Conservation (phyloP, 306 rosid genomes). For the Prunus padus region DNA sequence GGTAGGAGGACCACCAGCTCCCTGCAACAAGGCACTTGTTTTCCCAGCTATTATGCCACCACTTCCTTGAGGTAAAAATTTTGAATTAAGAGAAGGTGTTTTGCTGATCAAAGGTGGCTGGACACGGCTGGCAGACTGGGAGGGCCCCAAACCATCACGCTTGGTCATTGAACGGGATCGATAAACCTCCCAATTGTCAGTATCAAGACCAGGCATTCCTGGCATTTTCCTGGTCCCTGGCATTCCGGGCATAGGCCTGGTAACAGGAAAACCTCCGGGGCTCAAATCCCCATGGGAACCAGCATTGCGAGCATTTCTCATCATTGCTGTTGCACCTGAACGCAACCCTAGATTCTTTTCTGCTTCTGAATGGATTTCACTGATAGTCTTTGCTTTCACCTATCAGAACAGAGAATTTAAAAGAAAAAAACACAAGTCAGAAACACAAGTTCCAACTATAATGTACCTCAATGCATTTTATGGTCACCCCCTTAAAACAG, state of each 20-base stretch:
- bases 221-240: constrained; percentile 40
- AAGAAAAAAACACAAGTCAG: not conserved
- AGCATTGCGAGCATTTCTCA: constrained; percentile 38
- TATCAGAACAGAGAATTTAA: constrained; percentile 19
- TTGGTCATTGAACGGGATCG: constrained; percentile 29
- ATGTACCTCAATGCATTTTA: not conserved
- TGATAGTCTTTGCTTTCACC: constrained; percentile 48
- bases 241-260: constrained; percentile 41
- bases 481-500: not conserved
- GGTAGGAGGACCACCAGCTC: constrained; percentile 23
- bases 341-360: constrained; percentile 46
- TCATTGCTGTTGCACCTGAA: constrained; percentile 36
- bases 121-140: constrained; percentile 16
- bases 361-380: constrained; percentile 47
- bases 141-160: constrained; percentile 15
- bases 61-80: constrained; percentile 42
- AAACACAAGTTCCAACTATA: not conserved
- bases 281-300: constrained; percentile 25
- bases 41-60: constrained; percentile 35
- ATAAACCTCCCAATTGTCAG: constrained; percentile 37
- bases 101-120: constrained; percentile 29
- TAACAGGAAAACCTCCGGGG: constrained; percentile 32
- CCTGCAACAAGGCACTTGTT: constrained; percentile 42
- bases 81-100: constrained; percentile 33
- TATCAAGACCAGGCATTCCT: constrained; percentile 41